Base-by-base conservation (phyloP, 805 yeast genomes). In the Metschnikowia similis region DNA sequence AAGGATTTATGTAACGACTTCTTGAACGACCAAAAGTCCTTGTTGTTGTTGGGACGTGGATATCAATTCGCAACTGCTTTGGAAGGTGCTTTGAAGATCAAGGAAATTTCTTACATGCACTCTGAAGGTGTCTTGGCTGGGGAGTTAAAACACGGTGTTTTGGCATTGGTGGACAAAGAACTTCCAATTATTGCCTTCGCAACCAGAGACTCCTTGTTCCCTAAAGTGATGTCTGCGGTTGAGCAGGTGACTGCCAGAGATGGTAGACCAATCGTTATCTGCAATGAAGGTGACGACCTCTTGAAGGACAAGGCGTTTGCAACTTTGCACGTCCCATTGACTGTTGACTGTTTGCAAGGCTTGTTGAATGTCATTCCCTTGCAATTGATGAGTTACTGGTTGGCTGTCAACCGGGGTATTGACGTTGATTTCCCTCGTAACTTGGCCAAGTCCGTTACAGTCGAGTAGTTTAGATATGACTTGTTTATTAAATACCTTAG, bases 71-170 rank as follows among this genome's bases (percentile, higher is more conserved):
- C 99, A 11, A 85, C 96, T 56, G 98, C 99, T 26, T 79, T 94
- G 62, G 99, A 94, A 74, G 99, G 99, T 66, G 99, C 99, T 10
- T 81, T 94, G 64, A 94, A 94, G 75, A 92, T 94, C 67, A 94
- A 94, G 75, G 99, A 94, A 72, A 94, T 94, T 55, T 92, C 98
- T 2, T 94, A 94, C 70, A 94, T 94, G 89, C 99, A 94, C 70
- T 89, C 97, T 17, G 99, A 94, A 75, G 99, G 99, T 76, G 96
- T 94, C 48, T 83, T 94, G 57, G 99, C 99, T 21, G 99, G 99
- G 69, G 99, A 94, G 74, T 83, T 94, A 72, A 94, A 94, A 71
- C 99, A 94, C 67, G 99, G 99, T 73, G 96, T 89, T 31, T 81
- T 94, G 63, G 99, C 99, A 7, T 79, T 94, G 52, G 97, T 94